phyloP scores from a whole-genome alignment of 768 basidiomycete genomes.

The Leccinum obscurum region DNA sequence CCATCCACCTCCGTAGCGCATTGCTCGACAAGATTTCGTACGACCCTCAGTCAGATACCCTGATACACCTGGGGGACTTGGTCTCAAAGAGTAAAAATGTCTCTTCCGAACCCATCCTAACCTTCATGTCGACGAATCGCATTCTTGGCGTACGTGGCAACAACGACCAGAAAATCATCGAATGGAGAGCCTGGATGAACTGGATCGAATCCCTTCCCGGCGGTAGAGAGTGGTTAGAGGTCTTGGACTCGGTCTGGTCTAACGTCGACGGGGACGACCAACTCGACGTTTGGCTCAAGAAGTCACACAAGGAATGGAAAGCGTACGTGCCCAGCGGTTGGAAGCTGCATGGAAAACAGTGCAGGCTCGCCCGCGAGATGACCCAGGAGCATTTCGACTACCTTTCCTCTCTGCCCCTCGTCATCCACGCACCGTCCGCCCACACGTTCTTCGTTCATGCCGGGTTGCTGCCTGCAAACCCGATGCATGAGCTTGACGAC shows the following conservation, averaged over 20 bases:
- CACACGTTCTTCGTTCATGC: conserved; percentile 83
- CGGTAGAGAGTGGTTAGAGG: conserved; percentile 54
- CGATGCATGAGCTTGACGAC: conserved; percentile 48
- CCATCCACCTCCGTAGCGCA: conserved; percentile 39
- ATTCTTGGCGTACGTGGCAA: conserved; percentile 89
- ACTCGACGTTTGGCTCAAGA: conserved; percentile 42
- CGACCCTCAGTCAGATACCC: conserved; percentile 55
- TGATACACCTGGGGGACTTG: conserved; percentile 86
- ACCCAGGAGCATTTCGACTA: conserved; percentile 66
- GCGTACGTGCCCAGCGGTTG: conserved; percentile 62
- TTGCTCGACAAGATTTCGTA: conserved; percentile 66
- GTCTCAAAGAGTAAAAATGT: conserved; percentile 58
- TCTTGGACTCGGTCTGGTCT: conserved; percentile 47
- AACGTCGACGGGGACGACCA: conserved; percentile 32
- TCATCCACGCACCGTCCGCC: conserved; percentile 70
- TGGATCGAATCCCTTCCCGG: conserved; percentile 59
- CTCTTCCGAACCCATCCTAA: conserved; percentile 62
- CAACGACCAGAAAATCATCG: conserved; percentile 88
- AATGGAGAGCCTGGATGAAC: conserved; percentile 86
- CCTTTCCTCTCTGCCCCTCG: conserved; percentile 69
- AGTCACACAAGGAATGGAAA: conserved; percentile 44
- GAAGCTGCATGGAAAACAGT: conserved; percentile 77
- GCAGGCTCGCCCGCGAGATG: conserved; percentile 69
- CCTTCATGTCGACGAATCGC: conserved; percentile 61
- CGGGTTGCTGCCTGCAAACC: conserved; percentile 76